Percentiles rank a stretch among this genome's conserved stretches.
Conservation (phyloP, 352 stramenopile species). For the Globisporangium recalcitrans region DNA sequence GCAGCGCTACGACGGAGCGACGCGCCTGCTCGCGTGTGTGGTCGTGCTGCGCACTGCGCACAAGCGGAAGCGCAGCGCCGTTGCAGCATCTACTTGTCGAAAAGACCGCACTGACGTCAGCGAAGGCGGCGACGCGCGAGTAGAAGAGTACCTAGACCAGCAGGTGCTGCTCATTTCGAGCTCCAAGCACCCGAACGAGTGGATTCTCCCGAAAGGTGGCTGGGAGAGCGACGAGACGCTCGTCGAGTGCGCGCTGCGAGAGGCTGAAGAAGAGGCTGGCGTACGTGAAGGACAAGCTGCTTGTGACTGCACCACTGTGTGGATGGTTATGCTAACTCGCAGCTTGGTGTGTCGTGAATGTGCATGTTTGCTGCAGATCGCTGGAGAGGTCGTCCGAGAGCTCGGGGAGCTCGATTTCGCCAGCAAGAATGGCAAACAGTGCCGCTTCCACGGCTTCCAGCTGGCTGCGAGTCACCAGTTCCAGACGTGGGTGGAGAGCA, state of each 20-base stretch:
- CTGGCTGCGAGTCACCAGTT: conserved; percentile 34
- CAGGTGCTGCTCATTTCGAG: conserved; percentile 86
- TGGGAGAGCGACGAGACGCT: conserved; percentile 93
- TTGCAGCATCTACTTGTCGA: neutral
- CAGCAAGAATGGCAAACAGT: conserved; percentile 40
- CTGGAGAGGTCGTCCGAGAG: conserved; percentile 29
- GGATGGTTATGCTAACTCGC: neutral
- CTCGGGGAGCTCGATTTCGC: conserved; percentile 46
- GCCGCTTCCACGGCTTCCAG: conserved; percentile 47
- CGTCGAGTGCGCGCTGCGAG: conserved; percentile 87
- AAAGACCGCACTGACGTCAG: neutral
- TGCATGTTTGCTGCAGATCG: conserved; percentile 24
- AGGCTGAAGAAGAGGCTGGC: conserved; percentile 93
- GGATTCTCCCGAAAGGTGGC: conserved; percentile 96
- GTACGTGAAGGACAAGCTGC: conserved; percentile 24
- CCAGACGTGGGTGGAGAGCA: conserved; percentile 53
- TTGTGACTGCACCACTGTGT: neutral
- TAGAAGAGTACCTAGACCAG: neutral
- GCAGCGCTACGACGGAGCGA: conserved; percentile 62
- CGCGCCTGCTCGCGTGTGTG: conserved; percentile 51
- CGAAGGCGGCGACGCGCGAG: neutral
- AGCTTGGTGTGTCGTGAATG: too few species aligned
- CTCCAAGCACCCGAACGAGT: conserved; percentile 83
- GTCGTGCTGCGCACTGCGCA: conserved; percentile 31
- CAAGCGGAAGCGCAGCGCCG: neutral